These are phyloP conservation scores for Starmerella sp. DNA, from an alignment of 805 yeast genomes.

Conservation along the genomic window DNA sequence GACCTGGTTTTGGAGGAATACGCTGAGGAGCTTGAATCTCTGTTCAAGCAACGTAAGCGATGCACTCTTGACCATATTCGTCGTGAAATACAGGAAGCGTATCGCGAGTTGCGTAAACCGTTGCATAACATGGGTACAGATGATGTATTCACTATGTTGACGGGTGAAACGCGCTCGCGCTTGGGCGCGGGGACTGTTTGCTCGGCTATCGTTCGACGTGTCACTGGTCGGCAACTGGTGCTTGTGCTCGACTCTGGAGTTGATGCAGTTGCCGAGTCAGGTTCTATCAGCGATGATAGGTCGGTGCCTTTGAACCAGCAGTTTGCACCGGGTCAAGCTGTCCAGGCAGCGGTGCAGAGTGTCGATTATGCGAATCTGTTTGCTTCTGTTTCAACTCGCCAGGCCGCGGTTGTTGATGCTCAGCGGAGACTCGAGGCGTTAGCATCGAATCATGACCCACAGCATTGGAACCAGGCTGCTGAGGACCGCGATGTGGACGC, in stretches of 20 bases:
- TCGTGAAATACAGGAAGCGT: constrained; percentile 78
- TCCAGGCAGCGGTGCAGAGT: constrained; percentile 65
- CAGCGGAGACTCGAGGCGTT: constrained; percentile 27
- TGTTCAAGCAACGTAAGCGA: constrained; percentile 48
- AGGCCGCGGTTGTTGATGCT: constrained; percentile 51
- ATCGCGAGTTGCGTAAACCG: constrained; percentile 69
- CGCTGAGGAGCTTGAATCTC: constrained; percentile 74
- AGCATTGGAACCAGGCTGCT: constrained; percentile 64
- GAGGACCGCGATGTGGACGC: constrained; percentile 54
- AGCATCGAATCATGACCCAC: constrained; percentile 38
- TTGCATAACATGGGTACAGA: constrained; percentile 52
- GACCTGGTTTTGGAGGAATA: constrained; percentile 83
- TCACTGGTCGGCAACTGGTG: constrained; percentile 38
- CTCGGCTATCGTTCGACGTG: constrained; percentile 62
- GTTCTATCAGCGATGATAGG: constrained; percentile 30
- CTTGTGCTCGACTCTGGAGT: constrained; percentile 48
- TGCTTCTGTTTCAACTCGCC: constrained; percentile 62
- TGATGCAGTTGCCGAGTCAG: constrained; percentile 39
- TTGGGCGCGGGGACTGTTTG: constrained; percentile 59
- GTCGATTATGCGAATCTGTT: constrained; percentile 65
- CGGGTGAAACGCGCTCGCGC: constrained; percentile 70
- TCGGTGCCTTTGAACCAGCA: constrained; percentile 22
- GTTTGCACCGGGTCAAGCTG: constrained; percentile 54
- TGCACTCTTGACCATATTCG: constrained; percentile 74
- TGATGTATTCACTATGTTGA: constrained; percentile 77